phyloP scores from a whole-genome alignment of 2,329 filamentous ascomycete species.

The Botrytis hyacinthi region DNA sequence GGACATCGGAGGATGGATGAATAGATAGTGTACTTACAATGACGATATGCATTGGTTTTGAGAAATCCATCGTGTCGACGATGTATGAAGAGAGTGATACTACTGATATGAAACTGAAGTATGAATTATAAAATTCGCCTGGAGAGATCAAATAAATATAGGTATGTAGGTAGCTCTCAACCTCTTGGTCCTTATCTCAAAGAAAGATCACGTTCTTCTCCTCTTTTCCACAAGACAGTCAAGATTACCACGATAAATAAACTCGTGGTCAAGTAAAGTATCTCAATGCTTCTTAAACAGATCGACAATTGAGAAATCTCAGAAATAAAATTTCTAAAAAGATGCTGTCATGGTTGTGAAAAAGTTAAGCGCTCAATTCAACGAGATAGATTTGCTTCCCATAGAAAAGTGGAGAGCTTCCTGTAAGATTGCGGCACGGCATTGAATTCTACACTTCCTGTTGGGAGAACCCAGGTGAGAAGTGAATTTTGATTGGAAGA shows the following conservation, averaged over 20 bases:
- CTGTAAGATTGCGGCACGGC: not conserved
- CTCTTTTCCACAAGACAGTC: not conserved
- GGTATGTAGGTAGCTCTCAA: not conserved
- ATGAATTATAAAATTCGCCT: not conserved
- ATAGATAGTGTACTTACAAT: not conserved
- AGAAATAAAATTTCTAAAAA: not conserved
- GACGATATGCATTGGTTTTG: conserved; percentile 10
- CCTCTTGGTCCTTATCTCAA: not conserved
- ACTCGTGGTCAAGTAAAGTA: not conserved
- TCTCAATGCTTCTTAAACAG: not conserved
- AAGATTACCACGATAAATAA: not conserved
- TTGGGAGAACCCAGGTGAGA: not conserved
- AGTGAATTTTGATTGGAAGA: not conserved
- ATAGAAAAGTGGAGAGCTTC: not conserved
- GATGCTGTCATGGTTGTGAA: not conserved
- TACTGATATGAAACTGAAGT: not conserved
- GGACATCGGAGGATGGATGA: not conserved
- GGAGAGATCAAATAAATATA: not conserved
- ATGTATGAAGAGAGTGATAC: not conserved
- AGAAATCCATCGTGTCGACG: conserved; percentile 3
- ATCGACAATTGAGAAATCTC: not conserved
- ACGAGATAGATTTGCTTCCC: not conserved
- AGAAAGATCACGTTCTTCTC: not conserved
- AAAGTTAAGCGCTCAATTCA: not conserved
- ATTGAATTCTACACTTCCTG: not conserved